Evolutionary conservation across 495 filamentous ascomycete genomes (phyloP).

Genomic region (Oidiodendron maius): DNA sequence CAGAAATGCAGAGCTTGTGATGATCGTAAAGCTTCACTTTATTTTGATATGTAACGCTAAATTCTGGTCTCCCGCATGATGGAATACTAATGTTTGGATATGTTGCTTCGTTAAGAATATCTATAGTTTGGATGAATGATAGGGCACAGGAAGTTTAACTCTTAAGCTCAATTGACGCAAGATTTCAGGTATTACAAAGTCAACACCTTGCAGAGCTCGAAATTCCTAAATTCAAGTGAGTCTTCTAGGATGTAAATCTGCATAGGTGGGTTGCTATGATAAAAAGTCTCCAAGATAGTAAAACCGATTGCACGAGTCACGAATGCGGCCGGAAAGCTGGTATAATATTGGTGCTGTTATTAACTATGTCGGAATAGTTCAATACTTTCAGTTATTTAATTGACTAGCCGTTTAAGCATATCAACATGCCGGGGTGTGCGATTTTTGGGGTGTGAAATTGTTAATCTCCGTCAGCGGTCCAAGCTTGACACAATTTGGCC

Average conservation of each 20-base stretch:
- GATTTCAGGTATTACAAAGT: slow-evolving; percentile 69
- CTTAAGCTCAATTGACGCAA: neutral
- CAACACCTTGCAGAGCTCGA: slow-evolving; percentile 59
- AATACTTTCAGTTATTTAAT: neutral
- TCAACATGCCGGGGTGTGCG: slow-evolving; percentile 67
- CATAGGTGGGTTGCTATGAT: too few species aligned
- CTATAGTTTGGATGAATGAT: slow-evolving; percentile 68
- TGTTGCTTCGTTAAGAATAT: slow-evolving; percentile 44
- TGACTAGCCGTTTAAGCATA: slow-evolving; percentile 45
- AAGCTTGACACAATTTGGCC: slow-evolving; percentile 64
- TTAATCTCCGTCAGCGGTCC: slow-evolving; percentile 65
- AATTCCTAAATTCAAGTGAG: too few species aligned
- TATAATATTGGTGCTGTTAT: slow-evolving; percentile 65
- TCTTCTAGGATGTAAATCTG: too few species aligned
- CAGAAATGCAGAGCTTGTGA: too few species aligned
- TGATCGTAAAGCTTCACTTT: too few species aligned
- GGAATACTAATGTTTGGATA: slow-evolving; percentile 69
- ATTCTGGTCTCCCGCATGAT: too few species aligned
- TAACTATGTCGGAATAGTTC: slow-evolving; percentile 64
- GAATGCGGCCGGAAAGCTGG: slow-evolving; percentile 72
- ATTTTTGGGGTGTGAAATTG: slow-evolving; percentile 68
- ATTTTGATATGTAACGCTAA: too few species aligned
- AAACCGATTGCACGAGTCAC: slow-evolving; percentile 46
- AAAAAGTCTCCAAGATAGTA: slow-evolving; percentile 2
- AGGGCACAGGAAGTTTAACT: slow-evolving; percentile 59